Percentiles rank a stretch among this genome's conserved stretches.
phyloP scores from a whole-genome alignment of 345 rosid genomes.

The Microthlaspi erraticum region DNA sequence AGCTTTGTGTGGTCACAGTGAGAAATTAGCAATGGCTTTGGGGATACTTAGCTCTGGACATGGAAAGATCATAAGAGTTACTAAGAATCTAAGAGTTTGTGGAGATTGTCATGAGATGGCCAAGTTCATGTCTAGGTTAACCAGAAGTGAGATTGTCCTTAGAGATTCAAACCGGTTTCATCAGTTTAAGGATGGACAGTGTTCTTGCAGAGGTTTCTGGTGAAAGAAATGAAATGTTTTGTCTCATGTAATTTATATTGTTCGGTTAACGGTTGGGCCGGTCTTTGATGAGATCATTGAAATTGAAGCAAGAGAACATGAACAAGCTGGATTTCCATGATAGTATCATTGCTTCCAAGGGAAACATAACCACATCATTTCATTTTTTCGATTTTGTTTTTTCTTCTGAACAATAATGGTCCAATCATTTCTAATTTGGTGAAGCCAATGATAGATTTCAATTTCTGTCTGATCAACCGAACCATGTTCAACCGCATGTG shows the following conservation, averaged over 20 bases:
- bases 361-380: conserved; percentile 23
- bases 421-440: conserved; percentile 34
- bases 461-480: not conserved
- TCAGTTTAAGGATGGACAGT: conserved; percentile 65
- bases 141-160: conserved; percentile 62
- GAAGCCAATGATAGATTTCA: conserved; percentile 28
- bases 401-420: not conserved
- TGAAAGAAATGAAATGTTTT: conserved; percentile 35
- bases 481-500: conserved; percentile 43
- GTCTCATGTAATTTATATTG: conserved; percentile 1
- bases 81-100: conserved; percentile 74
- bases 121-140: conserved; percentile 65
- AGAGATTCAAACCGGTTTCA: conserved; percentile 78
- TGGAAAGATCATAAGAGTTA: conserved; percentile 61
- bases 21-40: conserved; percentile 70
- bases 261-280: conserved; percentile 25
- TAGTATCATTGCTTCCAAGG: conserved; percentile 44
- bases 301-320: conserved; percentile 28
- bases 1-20: conserved; percentile 75
- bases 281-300: conserved; percentile 6
- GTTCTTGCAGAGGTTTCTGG: conserved; percentile 86
- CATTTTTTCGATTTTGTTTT: conserved; percentile 2
- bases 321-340: conserved; percentile 44
- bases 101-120: conserved; percentile 77
- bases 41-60: conserved; percentile 62